phyloP scores from a whole-genome alignment of 805 yeast species.

The Metschnikowia noctiluminum region DNA sequence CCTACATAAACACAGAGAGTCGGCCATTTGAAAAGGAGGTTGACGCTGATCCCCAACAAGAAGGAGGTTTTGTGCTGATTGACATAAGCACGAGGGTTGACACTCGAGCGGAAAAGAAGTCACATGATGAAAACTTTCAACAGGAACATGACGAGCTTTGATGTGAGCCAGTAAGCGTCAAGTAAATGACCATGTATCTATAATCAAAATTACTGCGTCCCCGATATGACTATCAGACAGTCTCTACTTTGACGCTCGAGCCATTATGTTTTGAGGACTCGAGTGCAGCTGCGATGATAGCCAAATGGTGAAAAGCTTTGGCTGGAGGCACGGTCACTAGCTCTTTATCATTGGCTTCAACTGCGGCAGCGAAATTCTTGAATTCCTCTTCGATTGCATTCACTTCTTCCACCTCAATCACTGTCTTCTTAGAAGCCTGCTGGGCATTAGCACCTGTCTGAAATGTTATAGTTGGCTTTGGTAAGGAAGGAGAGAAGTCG shows the following conservation, averaged over 20 bases:
- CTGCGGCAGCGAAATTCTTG: constrained; percentile 54
- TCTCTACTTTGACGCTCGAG: constrained; percentile 45
- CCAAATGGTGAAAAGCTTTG: constrained; percentile 87
- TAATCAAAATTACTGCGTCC: not conserved
- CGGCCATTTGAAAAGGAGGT: too few species aligned
- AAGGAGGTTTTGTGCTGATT: not conserved
- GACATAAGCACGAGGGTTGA: not conserved
- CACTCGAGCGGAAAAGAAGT: not conserved
- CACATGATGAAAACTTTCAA: not conserved
- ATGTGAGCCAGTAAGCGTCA: not conserved
- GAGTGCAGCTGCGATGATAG: constrained; percentile 81
- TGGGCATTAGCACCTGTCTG: constrained; percentile 30
- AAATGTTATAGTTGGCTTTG: constrained; percentile 38
- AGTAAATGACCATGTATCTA: too few species aligned
- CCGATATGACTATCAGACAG: constrained; percentile 9
- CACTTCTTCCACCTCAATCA: constrained; percentile 42
- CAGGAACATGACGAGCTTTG: constrained; percentile 10
- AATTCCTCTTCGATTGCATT: constrained; percentile 46
- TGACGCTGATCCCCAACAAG: too few species aligned
- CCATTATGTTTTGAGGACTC: constrained; percentile 62
- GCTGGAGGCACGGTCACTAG: constrained; percentile 62
- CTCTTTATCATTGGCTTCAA: constrained; percentile 56
- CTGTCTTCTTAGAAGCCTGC: constrained; percentile 51
- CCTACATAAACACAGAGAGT: too few species aligned
- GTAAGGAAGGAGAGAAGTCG: constrained; percentile 54